phyloP scores from a whole-genome alignment of 208 protist genomes.

The Trypanosoma vivax region DNA sequence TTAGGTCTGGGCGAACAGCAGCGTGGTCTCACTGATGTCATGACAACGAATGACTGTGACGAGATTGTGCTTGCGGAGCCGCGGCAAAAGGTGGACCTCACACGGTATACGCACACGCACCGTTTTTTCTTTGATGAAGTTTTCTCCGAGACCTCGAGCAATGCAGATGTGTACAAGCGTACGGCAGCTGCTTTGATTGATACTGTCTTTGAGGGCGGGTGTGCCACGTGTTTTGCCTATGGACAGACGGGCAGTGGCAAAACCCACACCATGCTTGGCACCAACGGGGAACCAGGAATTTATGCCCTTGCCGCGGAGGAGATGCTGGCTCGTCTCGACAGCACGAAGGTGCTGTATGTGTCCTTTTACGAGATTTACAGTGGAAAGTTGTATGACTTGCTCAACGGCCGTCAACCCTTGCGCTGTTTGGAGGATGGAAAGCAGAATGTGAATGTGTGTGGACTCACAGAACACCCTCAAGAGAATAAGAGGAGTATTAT shows the following conservation, averaged over 20 bases:
- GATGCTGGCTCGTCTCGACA: slow-evolving; percentile 58
- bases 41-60: slow-evolving; percentile 21
- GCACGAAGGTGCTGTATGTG: slow-evolving; percentile 51
- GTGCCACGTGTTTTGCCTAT: slow-evolving; percentile 28
- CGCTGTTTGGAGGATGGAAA: slow-evolving; percentile 88
- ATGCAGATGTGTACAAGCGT: slow-evolving; percentile 54
- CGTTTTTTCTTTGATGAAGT: slow-evolving; percentile 86
- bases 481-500: slow-evolving; percentile 56
- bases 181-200: slow-evolving; percentile 31
- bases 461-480: slow-evolving; percentile 78
- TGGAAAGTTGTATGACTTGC: slow-evolving; percentile 90
- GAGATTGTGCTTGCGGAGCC: slow-evolving; percentile 27
- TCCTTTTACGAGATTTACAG: slow-evolving; percentile 92
- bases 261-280: slow-evolving; percentile 28
- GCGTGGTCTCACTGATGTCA: slow-evolving; percentile 26
- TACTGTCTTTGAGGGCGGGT: slow-evolving; percentile 26
- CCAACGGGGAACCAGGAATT: slow-evolving; percentile 40
- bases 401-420: slow-evolving; percentile 75
- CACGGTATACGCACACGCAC: slow-evolving; percentile 81
- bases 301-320: slow-evolving; percentile 80
- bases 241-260: slow-evolving; percentile 25
- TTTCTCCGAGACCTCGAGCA: slow-evolving; percentile 62
- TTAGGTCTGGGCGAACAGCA: slow-evolving; percentile 16
- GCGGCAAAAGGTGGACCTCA: slow-evolving; percentile 75
- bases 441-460: slow-evolving; percentile 85